These are phyloP conservation scores for Edaphochlamys debaryana DNA, from an alignment of 139 green algal species.

Conservation along the genomic window DNA sequence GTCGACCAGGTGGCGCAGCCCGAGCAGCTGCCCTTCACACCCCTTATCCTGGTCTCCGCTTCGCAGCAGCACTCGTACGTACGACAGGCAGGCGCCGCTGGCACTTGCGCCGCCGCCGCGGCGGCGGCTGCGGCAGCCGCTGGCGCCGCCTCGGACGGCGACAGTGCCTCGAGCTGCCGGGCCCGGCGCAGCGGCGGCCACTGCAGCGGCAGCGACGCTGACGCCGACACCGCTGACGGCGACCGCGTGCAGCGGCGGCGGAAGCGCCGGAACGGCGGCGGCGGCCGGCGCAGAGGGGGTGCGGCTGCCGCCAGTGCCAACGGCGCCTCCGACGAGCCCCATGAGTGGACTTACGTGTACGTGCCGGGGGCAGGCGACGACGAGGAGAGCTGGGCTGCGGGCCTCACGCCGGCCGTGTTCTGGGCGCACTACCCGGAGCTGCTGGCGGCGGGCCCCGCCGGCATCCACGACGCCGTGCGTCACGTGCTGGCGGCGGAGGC, in stretches of 20 bases:
- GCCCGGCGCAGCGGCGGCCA: not conserved
- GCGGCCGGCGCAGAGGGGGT: too few relatives aligned
- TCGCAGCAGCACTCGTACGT: conserved; percentile 69
- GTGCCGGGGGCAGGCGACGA: conserved; percentile 91
- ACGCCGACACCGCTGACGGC: conserved; percentile 13
- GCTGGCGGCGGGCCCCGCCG: conserved; percentile 62
- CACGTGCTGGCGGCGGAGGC: conserved; percentile 58
- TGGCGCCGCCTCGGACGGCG: not conserved
- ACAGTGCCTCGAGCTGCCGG: not conserved
- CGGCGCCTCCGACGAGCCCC: not conserved
- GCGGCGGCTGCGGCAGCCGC: not conserved
- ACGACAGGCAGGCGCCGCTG: too few relatives aligned
- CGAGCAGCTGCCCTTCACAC: conserved; percentile 79
- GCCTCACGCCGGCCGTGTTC: conserved; percentile 82
- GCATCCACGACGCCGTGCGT: conserved; percentile 49
- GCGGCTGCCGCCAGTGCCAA: not conserved
- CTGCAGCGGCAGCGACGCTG: conserved; percentile 18
- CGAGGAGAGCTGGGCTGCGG: conserved; percentile 93
- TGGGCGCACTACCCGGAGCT: conserved; percentile 68
- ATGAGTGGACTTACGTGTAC: conserved; percentile 52
- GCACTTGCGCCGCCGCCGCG: not conserved
- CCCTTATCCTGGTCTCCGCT: conserved; percentile 89
- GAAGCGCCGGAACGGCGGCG: not conserved
- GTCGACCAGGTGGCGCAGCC: conserved; percentile 69
- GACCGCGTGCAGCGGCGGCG: too few relatives aligned